A percentile compares a stretch with the other conserved stretches of the same genome.
phyloP scores from a whole-genome alignment of 2,329 filamentous ascomycete genomes.

The Apiospora rasikravindrae region DNA sequence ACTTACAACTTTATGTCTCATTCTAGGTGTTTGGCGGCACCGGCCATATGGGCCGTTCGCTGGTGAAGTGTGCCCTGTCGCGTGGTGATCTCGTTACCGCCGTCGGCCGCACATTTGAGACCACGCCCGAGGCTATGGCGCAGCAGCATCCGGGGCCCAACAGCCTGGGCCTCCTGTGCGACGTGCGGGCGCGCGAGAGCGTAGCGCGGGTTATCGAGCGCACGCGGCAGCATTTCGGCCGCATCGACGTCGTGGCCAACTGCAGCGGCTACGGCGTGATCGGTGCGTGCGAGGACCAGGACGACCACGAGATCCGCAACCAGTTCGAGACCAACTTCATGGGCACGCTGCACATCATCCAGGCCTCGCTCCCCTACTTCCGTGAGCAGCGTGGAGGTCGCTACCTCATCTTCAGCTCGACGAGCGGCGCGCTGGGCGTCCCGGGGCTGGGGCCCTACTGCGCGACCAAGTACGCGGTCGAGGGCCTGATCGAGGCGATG shows the following conservation, averaged over 20 bases:
- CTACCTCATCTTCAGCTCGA: conserved; percentile 95
- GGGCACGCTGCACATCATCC: conserved; percentile 91
- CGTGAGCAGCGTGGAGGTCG: conserved; percentile 75
- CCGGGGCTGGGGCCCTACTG: conserved; percentile 94
- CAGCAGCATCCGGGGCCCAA: conserved; percentile 65
- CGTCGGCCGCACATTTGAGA: conserved; percentile 83
- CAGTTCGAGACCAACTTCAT: conserved; percentile 99
- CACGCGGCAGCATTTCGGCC: conserved; percentile 76
- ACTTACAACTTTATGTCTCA: conserved; percentile 18
- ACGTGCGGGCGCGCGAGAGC: conserved; percentile 82
- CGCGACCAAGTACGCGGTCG: conserved; percentile 95
- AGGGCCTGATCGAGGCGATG: conserved; percentile 95
- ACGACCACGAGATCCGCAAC: conserved; percentile 90
- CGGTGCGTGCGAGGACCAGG: conserved; percentile 94
- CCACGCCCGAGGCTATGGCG: conserved; percentile 73
- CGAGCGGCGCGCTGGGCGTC: conserved; percentile 88
- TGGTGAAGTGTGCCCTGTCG: conserved; percentile 80
- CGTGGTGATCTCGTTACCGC: conserved; percentile 85
- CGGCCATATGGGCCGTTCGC: conserved; percentile 93
- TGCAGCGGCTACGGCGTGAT: conserved; percentile 96
- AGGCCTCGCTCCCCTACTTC: conserved; percentile 86
- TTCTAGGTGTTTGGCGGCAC: conserved; percentile 87
- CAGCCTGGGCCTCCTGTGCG: conserved; percentile 83
- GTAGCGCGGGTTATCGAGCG: conserved; percentile 73
- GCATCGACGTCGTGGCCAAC: conserved; percentile 88